Evolutionary conservation across 768 basidiomycete species (phyloP).

Genomic region (Mycena rosella): DNA sequence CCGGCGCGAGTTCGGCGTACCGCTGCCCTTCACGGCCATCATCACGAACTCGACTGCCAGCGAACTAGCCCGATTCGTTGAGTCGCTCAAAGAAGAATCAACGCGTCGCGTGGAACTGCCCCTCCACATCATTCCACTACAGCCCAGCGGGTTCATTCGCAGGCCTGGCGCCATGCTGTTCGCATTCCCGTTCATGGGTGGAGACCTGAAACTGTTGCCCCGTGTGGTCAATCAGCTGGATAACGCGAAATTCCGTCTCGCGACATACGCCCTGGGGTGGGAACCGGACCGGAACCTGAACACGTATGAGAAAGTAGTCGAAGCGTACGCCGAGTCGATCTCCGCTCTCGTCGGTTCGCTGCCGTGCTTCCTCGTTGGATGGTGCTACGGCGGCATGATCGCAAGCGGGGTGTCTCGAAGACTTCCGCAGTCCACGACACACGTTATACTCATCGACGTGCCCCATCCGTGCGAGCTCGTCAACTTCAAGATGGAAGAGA

Average conservation of each 20-base stretch:
- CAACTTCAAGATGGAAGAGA: conserved; percentile 1
- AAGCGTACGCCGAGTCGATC: conserved; percentile 19
- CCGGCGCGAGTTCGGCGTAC: conserved; percentile 11
- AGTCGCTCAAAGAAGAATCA: background rate
- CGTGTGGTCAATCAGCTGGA: conserved; percentile 20
- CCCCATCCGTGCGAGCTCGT: conserved; percentile 5
- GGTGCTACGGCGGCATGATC: conserved; percentile 23
- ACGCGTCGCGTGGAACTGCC: background rate
- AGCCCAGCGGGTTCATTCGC: conserved; percentile 11
- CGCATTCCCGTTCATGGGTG: conserved; percentile 19
- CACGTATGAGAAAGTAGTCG: background rate
- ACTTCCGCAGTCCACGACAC: conserved; percentile 16
- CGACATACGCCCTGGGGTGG: conserved; percentile 7
- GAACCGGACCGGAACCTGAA: background rate
- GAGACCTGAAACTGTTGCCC: conserved; percentile 6
- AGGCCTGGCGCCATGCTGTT: conserved; percentile 16
- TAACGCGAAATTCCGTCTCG: conserved; percentile 16
- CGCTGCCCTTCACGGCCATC: conserved; percentile 25
- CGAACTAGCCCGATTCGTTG: conserved; percentile 19
- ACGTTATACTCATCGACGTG: conserved; percentile 14
- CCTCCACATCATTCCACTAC: background rate
- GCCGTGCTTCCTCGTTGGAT: conserved; percentile 25
- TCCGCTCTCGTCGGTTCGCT: conserved; percentile 15
- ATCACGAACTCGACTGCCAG: conserved; percentile 18
- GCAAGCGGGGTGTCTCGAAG: conserved; percentile 5